Evolutionary conservation across 441 rosid species (phyloP), one percentile per base, ranked within the genome.

Genomic region (Metrosideros polymorpha): DNA sequence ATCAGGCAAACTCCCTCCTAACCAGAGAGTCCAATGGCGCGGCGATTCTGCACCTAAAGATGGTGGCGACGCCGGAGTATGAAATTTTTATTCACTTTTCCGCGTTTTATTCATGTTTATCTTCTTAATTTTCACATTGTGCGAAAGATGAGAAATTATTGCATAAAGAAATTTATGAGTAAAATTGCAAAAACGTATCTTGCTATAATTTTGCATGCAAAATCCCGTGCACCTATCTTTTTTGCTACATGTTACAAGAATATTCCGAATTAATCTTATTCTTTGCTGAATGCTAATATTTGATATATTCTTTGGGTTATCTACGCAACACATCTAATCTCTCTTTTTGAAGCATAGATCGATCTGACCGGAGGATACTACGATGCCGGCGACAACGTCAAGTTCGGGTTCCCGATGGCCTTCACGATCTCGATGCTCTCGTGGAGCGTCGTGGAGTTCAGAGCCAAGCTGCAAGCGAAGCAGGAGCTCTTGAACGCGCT

Each of bases 301-400:
- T 22, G 25, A 71, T 24, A 15, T 59, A 27, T 17, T 19, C 18
- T 45, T 25, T 9, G 14, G 15, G 0, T 25, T 29, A 57, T 17
- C 9, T 59, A 13, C 0, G n/a, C 24, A 4, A 12, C 66, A 14
- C 39, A 30, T 0, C 49, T 30, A 18, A 63, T 63, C 35, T 61
- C 12, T 63, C 17, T 22, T 86, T 52, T 9, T 9, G 6, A 6
- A 0, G 4, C 7, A 76, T 52, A 94, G 94, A 47, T 90, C 50
- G 87, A 91, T 82, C 90, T 93, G 2, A 82, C 82, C 4, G 94
- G 93, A 87, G 95, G 94, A 30, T 92, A 92, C 86, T 91, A 91
- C 39, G 93, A 93, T 56, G 91, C 93, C 1, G 93, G 94, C 25
- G 95, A 93, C 84, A 90, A 93, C 71, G 86, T 93, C 84, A 93